These are phyloP conservation scores for Candida glucosophila DNA, from an alignment of 1,139 yeast species.

Conservation along the genomic window DNA sequence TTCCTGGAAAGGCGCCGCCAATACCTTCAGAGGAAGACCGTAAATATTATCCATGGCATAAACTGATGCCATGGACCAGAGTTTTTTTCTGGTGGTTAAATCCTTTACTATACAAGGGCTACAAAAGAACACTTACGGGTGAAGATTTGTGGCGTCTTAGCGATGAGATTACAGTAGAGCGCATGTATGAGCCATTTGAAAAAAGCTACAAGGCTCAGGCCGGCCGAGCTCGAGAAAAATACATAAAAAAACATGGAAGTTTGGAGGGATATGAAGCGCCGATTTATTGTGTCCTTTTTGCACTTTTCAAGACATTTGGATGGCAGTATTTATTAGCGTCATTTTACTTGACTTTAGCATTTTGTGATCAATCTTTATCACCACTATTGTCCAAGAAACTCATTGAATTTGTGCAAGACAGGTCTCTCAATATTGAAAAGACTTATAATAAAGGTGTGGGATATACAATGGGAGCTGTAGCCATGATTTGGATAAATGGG, in stretches of 20 bases:
- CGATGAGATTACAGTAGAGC: conserved; percentile 30
- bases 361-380: conserved; percentile 31
- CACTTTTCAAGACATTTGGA: conserved; percentile 30
- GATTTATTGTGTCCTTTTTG: conserved; percentile 22
- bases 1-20: conserved; percentile 28
- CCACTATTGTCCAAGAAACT: conserved; percentile 33
- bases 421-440: conserved; percentile 26
- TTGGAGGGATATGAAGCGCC: conserved; percentile 30
- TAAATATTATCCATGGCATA: conserved; percentile 28
- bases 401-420: conserved; percentile 33
- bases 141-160: conserved; percentile 33
- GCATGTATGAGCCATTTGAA: conserved; percentile 27
- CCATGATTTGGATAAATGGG: conserved; percentile 32
- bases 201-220: conserved; percentile 15
- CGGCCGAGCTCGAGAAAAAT: conserved; percentile 13
- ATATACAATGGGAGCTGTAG: conserved; percentile 32
- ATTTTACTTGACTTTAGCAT: conserved; percentile 27
- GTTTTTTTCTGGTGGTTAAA: conserved; percentile 34
- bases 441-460: conserved; percentile 31
- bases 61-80: conserved; percentile 15
- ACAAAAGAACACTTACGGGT: conserved; percentile 33
- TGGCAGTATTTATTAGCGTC: conserved; percentile 28
- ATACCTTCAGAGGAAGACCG: conserved; percentile 30
- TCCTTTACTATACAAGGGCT: conserved; percentile 34
- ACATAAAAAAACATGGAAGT: conserved; percentile 15